phyloP scores from a whole-genome alignment of 2,329 filamentous ascomycete species.

The Colletotrichum destructivum region DNA sequence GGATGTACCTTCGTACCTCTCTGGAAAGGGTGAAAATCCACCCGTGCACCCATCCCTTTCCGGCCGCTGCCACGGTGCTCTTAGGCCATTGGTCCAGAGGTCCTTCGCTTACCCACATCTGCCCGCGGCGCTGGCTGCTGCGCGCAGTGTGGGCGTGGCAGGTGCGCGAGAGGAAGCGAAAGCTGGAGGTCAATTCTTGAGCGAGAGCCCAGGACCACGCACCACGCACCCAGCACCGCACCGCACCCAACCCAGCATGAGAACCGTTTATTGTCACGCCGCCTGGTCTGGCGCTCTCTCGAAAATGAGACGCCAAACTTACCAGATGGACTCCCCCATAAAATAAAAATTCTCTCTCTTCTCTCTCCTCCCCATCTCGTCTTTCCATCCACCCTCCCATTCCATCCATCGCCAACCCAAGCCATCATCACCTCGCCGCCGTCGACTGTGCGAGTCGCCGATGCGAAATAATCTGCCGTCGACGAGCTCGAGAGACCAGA shows the following conservation, averaged over 20 bases:
- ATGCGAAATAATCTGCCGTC: constrained; percentile 40
- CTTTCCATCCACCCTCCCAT: constrained; percentile 42
- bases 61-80: constrained; percentile 28
- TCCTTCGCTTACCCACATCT: constrained; percentile 43
- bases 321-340: constrained; percentile 55
- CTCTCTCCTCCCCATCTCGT: constrained; percentile 43
- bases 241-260: constrained; percentile 45
- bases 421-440: constrained; percentile 43
- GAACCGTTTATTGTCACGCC: constrained; percentile 46
- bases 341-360: constrained; percentile 47
- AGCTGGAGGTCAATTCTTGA: constrained; percentile 44
- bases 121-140: constrained; percentile 18
- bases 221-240: constrained; percentile 39
- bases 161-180: constrained; percentile 44
- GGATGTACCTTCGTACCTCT: constrained; percentile 35
- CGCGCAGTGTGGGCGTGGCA: constrained; percentile 12
- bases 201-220: constrained; percentile 41
- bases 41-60: constrained; percentile 36
- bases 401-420: constrained; percentile 37
- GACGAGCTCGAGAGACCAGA: constrained; percentile 14
- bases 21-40: constrained; percentile 35
- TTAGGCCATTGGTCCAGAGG: constrained; percentile 26
- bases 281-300: constrained; percentile 44
- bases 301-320: constrained; percentile 56
- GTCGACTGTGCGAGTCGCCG: constrained; percentile 38